phyloP scores from a whole-genome alignment of 1,139 yeast genomes.

The Yamadazyma dendronema region DNA sequence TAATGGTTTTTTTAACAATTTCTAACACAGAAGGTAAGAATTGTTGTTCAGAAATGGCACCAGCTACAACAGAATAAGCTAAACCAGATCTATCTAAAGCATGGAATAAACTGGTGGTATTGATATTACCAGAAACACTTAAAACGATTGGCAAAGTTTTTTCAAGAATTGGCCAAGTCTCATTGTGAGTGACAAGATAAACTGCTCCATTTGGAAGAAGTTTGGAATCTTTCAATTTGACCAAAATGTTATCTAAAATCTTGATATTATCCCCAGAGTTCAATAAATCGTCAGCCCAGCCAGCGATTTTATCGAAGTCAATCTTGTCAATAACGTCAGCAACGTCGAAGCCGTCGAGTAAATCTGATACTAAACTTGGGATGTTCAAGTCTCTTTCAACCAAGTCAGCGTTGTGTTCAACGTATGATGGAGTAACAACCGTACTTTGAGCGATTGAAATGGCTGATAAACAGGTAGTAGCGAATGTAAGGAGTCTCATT shows the following conservation, averaged over 20 bases:
- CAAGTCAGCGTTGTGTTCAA: constrained; percentile 13
- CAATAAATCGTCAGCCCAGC: constrained; percentile 28
- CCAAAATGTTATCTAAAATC: constrained; percentile 26
- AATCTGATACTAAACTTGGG: constrained; percentile 15
- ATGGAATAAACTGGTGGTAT: constrained; percentile 29
- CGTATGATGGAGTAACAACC: constrained; percentile 13
- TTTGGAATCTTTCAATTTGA: constrained; percentile 23
- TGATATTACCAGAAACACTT: constrained; percentile 18
- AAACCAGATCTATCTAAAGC: constrained; percentile 36
- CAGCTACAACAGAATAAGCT: constrained; percentile 30
- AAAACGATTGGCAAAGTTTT: constrained; percentile 20
- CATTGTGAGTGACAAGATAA: constrained; percentile 25
- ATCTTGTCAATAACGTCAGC: constrained; percentile 20
- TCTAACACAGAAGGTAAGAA: constrained; percentile 27
- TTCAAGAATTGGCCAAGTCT: constrained; percentile 22
- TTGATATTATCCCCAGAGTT: constrained; percentile 21
- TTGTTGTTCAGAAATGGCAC: constrained; percentile 24
- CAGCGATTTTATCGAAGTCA: constrained; percentile 32
- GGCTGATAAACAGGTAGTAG: constrained; percentile 18
- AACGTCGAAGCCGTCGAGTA: constrained; percentile 20
- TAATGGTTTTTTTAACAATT: constrained; percentile 23
- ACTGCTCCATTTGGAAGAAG: constrained; percentile 27
- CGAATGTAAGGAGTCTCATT: constrained; percentile 22
- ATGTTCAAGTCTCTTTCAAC: constrained; percentile 22
- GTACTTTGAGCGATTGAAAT: constrained; percentile 13